Conservation (phyloP, 768 basidiomycete species). For the Xerocomus potaroensis region DNA sequence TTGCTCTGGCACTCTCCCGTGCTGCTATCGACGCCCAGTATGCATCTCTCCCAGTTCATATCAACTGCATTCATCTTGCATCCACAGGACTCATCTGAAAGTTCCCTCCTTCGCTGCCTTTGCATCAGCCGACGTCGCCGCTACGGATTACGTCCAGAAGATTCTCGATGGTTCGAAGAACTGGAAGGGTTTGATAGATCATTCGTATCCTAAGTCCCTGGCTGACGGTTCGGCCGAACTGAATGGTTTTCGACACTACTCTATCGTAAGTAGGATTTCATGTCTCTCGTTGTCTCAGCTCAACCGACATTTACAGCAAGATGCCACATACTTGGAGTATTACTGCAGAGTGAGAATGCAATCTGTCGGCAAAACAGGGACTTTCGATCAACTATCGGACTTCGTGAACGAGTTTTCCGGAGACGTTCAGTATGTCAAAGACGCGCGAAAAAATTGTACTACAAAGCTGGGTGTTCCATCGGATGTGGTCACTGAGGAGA, state of each 20-base stretch:
- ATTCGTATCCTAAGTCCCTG: neutral
- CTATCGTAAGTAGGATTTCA: neutral
- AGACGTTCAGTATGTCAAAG: neutral
- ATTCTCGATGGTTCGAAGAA: neutral
- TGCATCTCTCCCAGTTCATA: neutral
- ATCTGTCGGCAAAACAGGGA: neutral
- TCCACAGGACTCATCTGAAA: neutral
- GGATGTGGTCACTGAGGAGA: neutral
- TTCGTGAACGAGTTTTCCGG: neutral
- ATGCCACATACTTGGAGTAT: neutral
- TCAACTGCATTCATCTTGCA: neutral
- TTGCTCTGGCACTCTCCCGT: neutral
- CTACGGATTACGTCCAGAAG: neutral
- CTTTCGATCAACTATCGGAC: neutral
- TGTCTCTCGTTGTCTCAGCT: no score
- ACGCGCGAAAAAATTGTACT: neutral
- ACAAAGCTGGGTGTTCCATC: neutral
- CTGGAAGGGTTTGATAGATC: neutral
- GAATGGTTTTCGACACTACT: conserved; percentile 1
- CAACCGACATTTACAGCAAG: neutral
- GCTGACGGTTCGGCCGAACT: neutral
- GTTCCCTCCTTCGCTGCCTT: neutral
- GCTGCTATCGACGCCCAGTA: neutral
- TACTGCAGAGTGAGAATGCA: neutral
- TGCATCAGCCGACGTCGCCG: neutral